These are phyloP conservation scores for Carallia brachiata DNA, from an alignment of 345 rosid genomes.

Conservation along the genomic window DNA sequence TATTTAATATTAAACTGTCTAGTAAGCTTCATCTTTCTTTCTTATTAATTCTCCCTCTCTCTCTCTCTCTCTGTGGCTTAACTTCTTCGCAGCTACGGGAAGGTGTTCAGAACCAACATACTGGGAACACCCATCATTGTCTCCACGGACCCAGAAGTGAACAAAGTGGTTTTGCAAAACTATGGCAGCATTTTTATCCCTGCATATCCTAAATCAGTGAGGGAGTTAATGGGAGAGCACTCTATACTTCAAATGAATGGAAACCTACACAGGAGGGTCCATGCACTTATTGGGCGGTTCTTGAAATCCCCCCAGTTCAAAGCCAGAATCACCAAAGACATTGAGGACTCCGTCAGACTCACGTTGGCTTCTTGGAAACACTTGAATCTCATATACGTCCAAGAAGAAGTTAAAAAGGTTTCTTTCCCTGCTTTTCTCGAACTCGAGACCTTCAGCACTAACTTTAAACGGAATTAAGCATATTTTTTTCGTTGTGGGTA, in stretches of 20 bases:
- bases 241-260: conserved; percentile 89
- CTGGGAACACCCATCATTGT: conserved; percentile 88
- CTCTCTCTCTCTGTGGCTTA: background rate
- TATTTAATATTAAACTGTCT: no score
- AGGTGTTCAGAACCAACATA: conserved; percentile 84
- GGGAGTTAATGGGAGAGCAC: conserved; percentile 60
- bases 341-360: conserved; percentile 49
- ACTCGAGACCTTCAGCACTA: background rate
- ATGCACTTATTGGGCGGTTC: conserved; percentile 70
- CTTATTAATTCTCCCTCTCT: no score
- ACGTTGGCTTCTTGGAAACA: conserved; percentile 62
- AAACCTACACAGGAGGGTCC: conserved; percentile 63
- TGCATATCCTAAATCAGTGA: conserved; percentile 83
- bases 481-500: conserved; percentile 1
- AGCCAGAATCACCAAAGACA: conserved; percentile 53
- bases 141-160: conserved; percentile 89
- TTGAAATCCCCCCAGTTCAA: conserved; percentile 78
- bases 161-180: conserved; percentile 84
- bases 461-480: background rate
- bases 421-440: background rate
- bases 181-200: conserved; percentile 77
- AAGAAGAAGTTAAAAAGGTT: conserved; percentile 78
- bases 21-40: no score
- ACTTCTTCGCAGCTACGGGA: conserved; percentile 52
- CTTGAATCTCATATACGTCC: conserved; percentile 46